phyloP scores from a whole-genome alignment of 345 rosid species.

The sweet orange (Citrus sinensis) region DNA sequence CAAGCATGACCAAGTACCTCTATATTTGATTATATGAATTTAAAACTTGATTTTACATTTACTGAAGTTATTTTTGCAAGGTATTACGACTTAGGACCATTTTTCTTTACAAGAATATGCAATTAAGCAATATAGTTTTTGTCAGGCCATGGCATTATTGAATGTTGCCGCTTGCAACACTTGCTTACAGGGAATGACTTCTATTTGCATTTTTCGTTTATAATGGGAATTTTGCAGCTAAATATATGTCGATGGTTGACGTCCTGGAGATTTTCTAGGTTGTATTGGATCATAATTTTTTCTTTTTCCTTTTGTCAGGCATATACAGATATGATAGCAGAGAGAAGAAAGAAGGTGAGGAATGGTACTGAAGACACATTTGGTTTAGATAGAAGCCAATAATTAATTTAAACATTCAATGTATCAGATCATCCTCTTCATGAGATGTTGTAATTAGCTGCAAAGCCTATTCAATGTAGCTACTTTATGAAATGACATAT shows the following conservation, averaged over 20 bases:
- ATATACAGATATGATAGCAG: slow-evolving; percentile 70
- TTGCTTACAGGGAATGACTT: neutral
- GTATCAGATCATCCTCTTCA: neutral
- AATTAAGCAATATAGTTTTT: neutral
- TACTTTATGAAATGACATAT: neutral
- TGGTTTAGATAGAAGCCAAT: slow-evolving; percentile 54
- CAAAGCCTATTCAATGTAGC: neutral
- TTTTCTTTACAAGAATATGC: neutral
- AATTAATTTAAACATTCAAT: neutral
- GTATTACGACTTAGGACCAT: too few relatives aligned
- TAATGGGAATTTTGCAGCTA: neutral
- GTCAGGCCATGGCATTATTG: neutral
- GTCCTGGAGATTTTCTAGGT: neutral
- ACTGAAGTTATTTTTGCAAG: neutral
- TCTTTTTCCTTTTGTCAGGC: slow-evolving; percentile 38
- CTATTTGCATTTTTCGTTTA: neutral
- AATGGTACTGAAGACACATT: slow-evolving; percentile 79
- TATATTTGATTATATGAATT: neutral
- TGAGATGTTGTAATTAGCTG: neutral
- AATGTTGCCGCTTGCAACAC: neutral
- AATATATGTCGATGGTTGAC: neutral
- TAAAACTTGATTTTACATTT: neutral
- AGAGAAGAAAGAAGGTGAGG: slow-evolving; percentile 63
- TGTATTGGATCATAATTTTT: neutral
- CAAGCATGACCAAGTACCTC: neutral